Evolutionary conservation across 495 filamentous ascomycete genomes (phyloP), one percentile per base, ranked within the genome.

Genomic region (Friedmanniomyces endolithicus): DNA sequence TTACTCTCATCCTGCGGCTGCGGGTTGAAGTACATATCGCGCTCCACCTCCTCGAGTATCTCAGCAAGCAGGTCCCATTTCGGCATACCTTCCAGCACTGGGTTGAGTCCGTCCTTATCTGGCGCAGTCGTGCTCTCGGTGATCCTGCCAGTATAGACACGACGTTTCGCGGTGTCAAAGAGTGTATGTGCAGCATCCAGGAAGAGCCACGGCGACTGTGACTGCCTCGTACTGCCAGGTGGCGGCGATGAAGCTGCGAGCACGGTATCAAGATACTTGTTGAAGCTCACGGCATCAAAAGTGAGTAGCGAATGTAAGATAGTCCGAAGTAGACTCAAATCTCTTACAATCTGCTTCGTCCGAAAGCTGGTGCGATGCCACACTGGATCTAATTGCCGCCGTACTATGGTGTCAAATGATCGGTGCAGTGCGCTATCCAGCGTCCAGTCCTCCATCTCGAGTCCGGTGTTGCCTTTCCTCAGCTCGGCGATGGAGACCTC

Each of bases 391-490:
- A 98, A 72, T 68, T 98, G 92, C 62, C 90, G 81, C 48, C 89
- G 73, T 47, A 98, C 81, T 55, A 90, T 81, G 33, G 87, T 74
- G 67, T 97, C 94, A 66, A 98, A 98, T 60, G 84, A 90, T 66
- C 83, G 86, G 57, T 96, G 86, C 52, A 98, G 70, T 22, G 92
- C 94, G 66, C 88, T 95, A 66, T 98, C 94, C 19, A 95, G 72
- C 52, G 88, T 97, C 92, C 92, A 98, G 59, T 96, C 89, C 55
- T 90, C 90, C 85, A 97, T 86, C 58, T 98, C 94, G 6, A 98
- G 71, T 0, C 89, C 88, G 0, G 82, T 76, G 63, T 95, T 96
- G 9, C 80, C 74, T 65, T 94, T 96, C 65, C 88, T 90, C 16
- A 98, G 73, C 65, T 98, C 94, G 25, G 82, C 77, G 59, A 98